Evolutionary conservation across 495 filamentous ascomycete genomes (phyloP).

Genomic region (Xylaria intraflava): DNA sequence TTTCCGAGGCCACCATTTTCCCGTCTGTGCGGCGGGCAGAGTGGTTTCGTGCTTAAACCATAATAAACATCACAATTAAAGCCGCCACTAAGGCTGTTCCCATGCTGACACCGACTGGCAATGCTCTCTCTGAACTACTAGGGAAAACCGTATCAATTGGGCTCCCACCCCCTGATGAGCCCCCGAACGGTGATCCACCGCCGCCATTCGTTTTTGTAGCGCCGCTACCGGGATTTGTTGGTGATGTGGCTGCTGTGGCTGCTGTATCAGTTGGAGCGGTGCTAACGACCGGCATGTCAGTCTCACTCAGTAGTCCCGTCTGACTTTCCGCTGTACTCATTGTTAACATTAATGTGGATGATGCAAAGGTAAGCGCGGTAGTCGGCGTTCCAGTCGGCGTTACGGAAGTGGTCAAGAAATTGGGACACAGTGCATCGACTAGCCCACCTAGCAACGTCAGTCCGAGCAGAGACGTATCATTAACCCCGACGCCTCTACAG

Average conservation of each 20-base stretch:
- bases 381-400: slow-evolving; percentile 15
- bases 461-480: slow-evolving; percentile 27
- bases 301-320: neutral
- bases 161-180: slow-evolving; percentile 8
- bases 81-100: neutral
- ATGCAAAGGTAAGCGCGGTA: slow-evolving; percentile 10
- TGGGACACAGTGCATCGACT: slow-evolving; percentile 31
- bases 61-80: neutral
- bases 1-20: neutral
- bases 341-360: slow-evolving; percentile 4
- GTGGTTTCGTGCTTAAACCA: neutral
- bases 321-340: slow-evolving; percentile 11
- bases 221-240: neutral
- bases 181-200: neutral
- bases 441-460: slow-evolving; percentile 30
- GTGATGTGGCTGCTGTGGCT: neutral
- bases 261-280: neutral
- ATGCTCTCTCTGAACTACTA: neutral
- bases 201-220: neutral
- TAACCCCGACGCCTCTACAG: slow-evolving; percentile 25
- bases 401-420: slow-evolving; percentile 12
- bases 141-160: slow-evolving; percentile 4
- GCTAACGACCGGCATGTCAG: neutral
- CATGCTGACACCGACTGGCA: neutral
- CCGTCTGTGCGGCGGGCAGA: too few species aligned